Base-by-base conservation (phyloP, 2,329 filamentous ascomycete species). In the Colletotrichum australisinense region DNA sequence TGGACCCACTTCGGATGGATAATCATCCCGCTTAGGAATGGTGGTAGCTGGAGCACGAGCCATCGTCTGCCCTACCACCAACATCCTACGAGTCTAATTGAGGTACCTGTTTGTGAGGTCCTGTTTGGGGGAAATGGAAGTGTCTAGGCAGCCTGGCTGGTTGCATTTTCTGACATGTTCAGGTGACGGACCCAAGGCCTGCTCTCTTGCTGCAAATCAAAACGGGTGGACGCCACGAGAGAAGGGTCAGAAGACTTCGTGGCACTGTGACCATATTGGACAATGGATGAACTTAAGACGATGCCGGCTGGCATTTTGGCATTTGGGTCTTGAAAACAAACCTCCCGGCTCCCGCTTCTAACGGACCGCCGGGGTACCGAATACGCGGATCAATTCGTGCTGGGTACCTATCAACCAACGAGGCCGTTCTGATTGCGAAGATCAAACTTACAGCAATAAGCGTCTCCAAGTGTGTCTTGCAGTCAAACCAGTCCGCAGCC, bases 1-100 rank as follows among this genome's bases (percentile, higher is more conserved):
- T 35, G 19, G 62, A 11, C 57, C 71, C 67, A 68, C 58, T 55
- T 38, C 69, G 57, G 69, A 58, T 72, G 58, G 69, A 71, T 53
- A 57, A 57, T 63, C 62, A 62, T 24, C 60, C 71, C 67, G 71
- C 52, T 30, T 42, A 42, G 67, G 60, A 52, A 65, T 62, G 60
- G 26, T 52, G 42, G 26, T 14, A 28, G 26, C 60, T 38, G 52
- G 22, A 11, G 58, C 52, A 63, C 65, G 38, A 24, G 30, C 69
- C 69, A 63, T 16, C 9, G 1, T 14, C 35, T 62, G 64, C 35
- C 26, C 56, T 22, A 56, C 8, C 63, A 46, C 69, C 35, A 67
- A 35, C 24, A 28, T 56, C 52, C 56, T 49, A 12, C 55, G 26
- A 70, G 67, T 65, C 35, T 59, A 66, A 66, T 35, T 69, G 46